Evolutionary conservation across 2,329 filamentous ascomycete genomes (phyloP).

Genomic region (Cryphonectria nitschkei): DNA sequence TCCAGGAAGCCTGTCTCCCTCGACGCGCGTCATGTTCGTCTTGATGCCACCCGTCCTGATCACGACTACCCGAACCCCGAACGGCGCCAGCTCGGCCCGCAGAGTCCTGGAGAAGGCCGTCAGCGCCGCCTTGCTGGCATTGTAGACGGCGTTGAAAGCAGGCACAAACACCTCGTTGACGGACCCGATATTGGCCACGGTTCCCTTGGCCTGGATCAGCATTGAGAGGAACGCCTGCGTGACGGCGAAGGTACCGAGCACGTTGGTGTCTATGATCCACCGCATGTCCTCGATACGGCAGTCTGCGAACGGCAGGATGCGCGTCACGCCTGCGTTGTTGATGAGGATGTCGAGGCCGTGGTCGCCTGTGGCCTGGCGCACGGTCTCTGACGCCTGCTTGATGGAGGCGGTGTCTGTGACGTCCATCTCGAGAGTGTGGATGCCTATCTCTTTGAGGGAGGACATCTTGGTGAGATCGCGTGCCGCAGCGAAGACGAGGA

Average conservation of each 20-base stretch:
- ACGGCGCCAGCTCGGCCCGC: conserved; percentile 44
- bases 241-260: conserved; percentile 44
- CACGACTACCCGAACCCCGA: conserved; percentile 41
- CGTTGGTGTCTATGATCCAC: conserved; percentile 43
- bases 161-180: conserved; percentile 43
- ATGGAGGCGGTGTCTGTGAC: conserved; percentile 44
- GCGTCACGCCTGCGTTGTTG: conserved; percentile 46
- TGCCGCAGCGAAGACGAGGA: conserved; percentile 46
- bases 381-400: conserved; percentile 35
- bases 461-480: conserved; percentile 40
- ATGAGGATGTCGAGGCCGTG: conserved; percentile 46
- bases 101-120: conserved; percentile 44
- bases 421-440: conserved; percentile 46
- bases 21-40: conserved; percentile 36
- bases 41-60: conserved; percentile 40
- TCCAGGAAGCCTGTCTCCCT: conserved; percentile 14
- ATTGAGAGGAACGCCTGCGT: conserved; percentile 45
- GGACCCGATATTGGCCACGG: conserved; percentile 42
- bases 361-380: conserved; percentile 41
- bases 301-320: conserved; percentile 40
- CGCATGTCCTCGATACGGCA: conserved; percentile 36
- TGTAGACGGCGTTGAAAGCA: conserved; percentile 46
- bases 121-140: conserved; percentile 48
- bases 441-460: conserved; percentile 38
- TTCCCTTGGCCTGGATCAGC: conserved; percentile 39